Evolutionary conservation across 768 basidiomycete species (phyloP).

Genomic region (Lactarius tabidus): DNA sequence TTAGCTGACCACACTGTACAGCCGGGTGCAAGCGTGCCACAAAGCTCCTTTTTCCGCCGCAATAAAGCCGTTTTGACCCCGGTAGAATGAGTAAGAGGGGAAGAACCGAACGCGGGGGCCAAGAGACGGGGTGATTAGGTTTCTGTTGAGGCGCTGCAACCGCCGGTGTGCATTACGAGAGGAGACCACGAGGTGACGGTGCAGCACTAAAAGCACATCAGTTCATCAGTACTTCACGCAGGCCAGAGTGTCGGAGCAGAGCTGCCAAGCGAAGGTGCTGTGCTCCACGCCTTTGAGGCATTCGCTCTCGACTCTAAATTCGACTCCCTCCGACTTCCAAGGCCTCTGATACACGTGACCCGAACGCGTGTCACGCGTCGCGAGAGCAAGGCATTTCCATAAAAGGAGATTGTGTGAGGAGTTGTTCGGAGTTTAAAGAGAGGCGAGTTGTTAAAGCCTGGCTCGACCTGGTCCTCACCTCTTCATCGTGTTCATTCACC

Average conservation of each 20-base stretch:
- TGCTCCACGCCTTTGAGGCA: neutral
- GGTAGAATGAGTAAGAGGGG: neutral
- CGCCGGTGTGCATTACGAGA: conserved; percentile 6
- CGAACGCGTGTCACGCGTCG: conserved; percentile 26
- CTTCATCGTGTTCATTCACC: conserved; percentile 20
- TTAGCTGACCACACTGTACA: neutral
- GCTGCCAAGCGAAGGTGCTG: neutral
- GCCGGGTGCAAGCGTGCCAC: conserved; percentile 1
- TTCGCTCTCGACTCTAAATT: neutral
- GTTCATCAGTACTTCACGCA: conserved; percentile 5
- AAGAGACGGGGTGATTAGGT: conserved; percentile 7
- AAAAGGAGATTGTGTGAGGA: conserved; percentile 4
- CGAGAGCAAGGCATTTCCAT: conserved; percentile 11
- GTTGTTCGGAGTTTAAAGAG: conserved; percentile 25
- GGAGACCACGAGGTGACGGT: conserved; percentile 15
- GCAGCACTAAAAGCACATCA: neutral
- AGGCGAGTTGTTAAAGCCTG: conserved; percentile 17
- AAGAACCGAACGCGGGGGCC: neutral
- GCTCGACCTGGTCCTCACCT: conserved; percentile 14
- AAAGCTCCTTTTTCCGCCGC: neutral
- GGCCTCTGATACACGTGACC: conserved; percentile 18
- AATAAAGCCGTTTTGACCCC: neutral
- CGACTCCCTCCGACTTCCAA: neutral
- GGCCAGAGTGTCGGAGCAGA: neutral
- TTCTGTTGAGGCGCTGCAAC: conserved; percentile 8